Conservation (phyloP, 2,329 filamentous ascomycete species). For the Ophiosphaerella herpotricha region DNA sequence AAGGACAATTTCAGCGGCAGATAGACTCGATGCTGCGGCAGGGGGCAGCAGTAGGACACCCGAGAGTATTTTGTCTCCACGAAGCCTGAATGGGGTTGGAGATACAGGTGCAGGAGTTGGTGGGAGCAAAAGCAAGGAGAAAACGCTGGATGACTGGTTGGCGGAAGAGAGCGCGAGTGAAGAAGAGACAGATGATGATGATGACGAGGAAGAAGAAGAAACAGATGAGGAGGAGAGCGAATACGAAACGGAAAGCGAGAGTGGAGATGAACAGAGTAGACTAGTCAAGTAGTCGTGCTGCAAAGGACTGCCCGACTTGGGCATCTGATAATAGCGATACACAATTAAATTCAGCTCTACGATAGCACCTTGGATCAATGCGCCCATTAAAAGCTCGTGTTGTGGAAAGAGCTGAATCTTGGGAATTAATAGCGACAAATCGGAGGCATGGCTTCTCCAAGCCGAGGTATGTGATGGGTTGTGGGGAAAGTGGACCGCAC, state of each 20-base stretch:
- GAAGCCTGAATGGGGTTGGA: slow-evolving; percentile 57
- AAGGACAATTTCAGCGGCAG: slow-evolving; percentile 61
- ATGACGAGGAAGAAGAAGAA: slow-evolving; percentile 60
- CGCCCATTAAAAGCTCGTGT: too few species aligned
- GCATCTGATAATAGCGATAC: too few species aligned
- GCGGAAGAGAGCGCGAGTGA: slow-evolving; percentile 62
- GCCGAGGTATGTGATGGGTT: slow-evolving; percentile 18
- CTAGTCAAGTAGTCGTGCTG: slow-evolving; percentile 36
- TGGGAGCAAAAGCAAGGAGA: slow-evolving; percentile 55
- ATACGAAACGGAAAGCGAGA: slow-evolving; percentile 64
- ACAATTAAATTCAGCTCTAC: too few species aligned
- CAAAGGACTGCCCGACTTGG: too few species aligned
- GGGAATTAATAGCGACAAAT: too few species aligned
- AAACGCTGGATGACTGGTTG: slow-evolving; percentile 92
- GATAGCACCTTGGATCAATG: too few species aligned
- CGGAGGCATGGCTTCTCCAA: slow-evolving; percentile 16
- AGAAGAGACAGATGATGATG: slow-evolving; percentile 53
- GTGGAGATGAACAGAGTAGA: slow-evolving; percentile 43
- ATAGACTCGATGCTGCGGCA: slow-evolving; percentile 66
- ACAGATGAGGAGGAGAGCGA: slow-evolving; percentile 60
- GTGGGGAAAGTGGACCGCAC: slow-evolving; percentile 17
- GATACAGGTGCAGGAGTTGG: slow-evolving; percentile 11
- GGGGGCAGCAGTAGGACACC: slow-evolving; percentile 39
- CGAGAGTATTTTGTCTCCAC: slow-evolving; percentile 43
- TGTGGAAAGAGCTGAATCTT: too few species aligned